These are phyloP conservation scores for Prunus padus DNA, from an alignment of 306 rosid genomes.

Conservation along the genomic window DNA sequence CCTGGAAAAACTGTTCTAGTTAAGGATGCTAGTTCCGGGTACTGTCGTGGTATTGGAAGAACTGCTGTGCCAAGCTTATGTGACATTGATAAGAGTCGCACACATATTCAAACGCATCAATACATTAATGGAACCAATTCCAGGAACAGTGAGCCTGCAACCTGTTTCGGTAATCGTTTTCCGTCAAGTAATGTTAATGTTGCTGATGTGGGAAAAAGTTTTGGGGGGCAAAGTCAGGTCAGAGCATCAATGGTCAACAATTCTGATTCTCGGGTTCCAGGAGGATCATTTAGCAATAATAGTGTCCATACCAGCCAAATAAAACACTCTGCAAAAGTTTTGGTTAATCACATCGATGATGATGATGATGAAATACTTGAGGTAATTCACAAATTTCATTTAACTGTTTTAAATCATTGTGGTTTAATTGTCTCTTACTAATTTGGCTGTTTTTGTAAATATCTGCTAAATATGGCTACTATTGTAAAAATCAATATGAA, in stretches of 20 bases:
- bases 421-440: constrained; percentile 8
- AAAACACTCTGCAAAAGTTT: constrained; percentile 31
- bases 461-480: background rate
- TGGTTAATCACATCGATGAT: constrained; percentile 41
- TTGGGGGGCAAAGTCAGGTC: constrained; percentile 33
- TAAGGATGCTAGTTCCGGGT: constrained; percentile 26
- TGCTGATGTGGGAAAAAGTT: constrained; percentile 29
- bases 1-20: constrained; percentile 59
- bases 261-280: constrained; percentile 38
- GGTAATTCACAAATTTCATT: constrained; percentile 42
- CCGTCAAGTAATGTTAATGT: constrained; percentile 30
- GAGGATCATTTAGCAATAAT: constrained; percentile 36
- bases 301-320: constrained; percentile 33
- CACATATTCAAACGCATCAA: constrained; percentile 22
- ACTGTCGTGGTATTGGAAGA: constrained; percentile 33
- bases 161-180: constrained; percentile 15
- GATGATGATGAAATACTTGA: constrained; percentile 63
- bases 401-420: background rate
- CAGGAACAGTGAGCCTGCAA: constrained; percentile 30
- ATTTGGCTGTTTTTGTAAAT: background rate
- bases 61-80: constrained; percentile 30
- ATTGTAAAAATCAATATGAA: background rate
- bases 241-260: constrained; percentile 36
- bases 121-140: constrained; percentile 20
- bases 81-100: constrained; percentile 24